Percentiles rank a stretch among this genome's conserved stretches.
Evolutionary conservation across 495 filamentous ascomycete species (phyloP).

Genomic region (Xylaria acuta): DNA sequence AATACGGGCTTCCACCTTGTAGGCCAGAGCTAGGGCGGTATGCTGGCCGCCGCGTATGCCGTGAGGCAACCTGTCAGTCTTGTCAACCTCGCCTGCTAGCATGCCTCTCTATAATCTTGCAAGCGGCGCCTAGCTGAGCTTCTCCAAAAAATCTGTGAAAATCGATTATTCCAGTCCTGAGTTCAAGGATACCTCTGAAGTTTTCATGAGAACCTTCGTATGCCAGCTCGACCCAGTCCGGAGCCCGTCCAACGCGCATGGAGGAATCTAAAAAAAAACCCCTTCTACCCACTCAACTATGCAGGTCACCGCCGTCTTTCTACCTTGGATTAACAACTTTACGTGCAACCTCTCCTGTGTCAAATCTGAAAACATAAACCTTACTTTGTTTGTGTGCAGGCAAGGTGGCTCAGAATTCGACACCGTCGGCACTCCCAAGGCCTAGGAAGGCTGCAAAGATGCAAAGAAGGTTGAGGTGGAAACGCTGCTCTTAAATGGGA

Average conservation of each 20-base stretch:
- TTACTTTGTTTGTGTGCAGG: constrained; percentile 32
- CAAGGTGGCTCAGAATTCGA: constrained; percentile 55
- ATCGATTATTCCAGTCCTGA: constrained; percentile 45
- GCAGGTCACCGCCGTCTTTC: constrained; percentile 31
- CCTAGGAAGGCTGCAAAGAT: constrained; percentile 45
- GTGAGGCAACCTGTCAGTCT: constrained; percentile 32
- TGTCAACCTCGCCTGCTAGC: constrained; percentile 27
- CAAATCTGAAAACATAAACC: not conserved
- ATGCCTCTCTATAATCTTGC: constrained; percentile 19
- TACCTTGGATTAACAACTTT: not conserved
- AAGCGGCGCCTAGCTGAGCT: constrained; percentile 27
- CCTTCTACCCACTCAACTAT: constrained; percentile 54
- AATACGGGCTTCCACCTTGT: constrained; percentile 4
- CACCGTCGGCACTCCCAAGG: constrained; percentile 49
- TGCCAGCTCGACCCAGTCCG: constrained; percentile 48
- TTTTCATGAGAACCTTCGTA: constrained; percentile 33
- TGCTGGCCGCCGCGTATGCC: constrained; percentile 47
- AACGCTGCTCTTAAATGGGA: constrained; percentile 57
- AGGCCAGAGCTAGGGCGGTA: constrained; percentile 59
- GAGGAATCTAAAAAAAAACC: constrained; percentile 46
- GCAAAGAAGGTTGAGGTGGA: constrained; percentile 49
- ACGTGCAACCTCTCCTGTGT: not conserved
- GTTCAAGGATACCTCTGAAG: constrained; percentile 48
- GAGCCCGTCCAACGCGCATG: constrained; percentile 39
- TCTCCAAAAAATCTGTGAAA: constrained; percentile 27